phyloP scores from a whole-genome alignment of 345 rosid genomes.

The Laguncularia racemosa region DNA sequence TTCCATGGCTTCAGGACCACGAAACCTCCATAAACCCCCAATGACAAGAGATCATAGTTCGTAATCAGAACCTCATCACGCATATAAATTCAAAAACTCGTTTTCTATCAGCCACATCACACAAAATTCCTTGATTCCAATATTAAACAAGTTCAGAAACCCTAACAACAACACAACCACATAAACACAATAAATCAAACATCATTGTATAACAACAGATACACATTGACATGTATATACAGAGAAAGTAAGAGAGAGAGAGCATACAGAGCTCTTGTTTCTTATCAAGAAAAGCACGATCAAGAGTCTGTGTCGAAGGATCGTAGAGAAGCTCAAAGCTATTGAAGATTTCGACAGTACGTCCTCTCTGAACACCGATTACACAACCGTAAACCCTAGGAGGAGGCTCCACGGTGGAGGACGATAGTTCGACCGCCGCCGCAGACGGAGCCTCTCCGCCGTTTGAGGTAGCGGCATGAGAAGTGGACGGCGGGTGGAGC shows the following conservation, averaged over 20 bases:
- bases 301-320: slow-evolving; percentile 55
- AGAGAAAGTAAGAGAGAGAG: neutral
- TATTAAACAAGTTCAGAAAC: neutral
- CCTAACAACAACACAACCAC: slow-evolving; percentile 1
- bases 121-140: neutral
- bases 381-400: slow-evolving; percentile 93
- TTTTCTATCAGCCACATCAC: too few relatives aligned
- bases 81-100: too few relatives aligned
- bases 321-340: slow-evolving; percentile 92
- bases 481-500: slow-evolving; percentile 41
- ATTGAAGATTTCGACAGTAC: slow-evolving; percentile 93
- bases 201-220: too few relatives aligned
- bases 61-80: too few relatives aligned
- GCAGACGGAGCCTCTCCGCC: slow-evolving; percentile 18
- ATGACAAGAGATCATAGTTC: too few relatives aligned
- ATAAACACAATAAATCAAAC: neutral
- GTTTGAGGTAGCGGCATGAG: slow-evolving; percentile 14
- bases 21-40: too few relatives aligned
- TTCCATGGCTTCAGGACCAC: too few relatives aligned
- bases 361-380: slow-evolving; percentile 86
- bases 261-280: slow-evolving; percentile 91
- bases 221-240: too few relatives aligned
- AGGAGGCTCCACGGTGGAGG: slow-evolving; percentile 15
- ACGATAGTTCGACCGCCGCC: neutral
- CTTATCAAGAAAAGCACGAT: slow-evolving; percentile 86